Evolutionary conservation across 139 green algal species (phyloP).

Genomic region (Mychonastes homosphaera): DNA sequence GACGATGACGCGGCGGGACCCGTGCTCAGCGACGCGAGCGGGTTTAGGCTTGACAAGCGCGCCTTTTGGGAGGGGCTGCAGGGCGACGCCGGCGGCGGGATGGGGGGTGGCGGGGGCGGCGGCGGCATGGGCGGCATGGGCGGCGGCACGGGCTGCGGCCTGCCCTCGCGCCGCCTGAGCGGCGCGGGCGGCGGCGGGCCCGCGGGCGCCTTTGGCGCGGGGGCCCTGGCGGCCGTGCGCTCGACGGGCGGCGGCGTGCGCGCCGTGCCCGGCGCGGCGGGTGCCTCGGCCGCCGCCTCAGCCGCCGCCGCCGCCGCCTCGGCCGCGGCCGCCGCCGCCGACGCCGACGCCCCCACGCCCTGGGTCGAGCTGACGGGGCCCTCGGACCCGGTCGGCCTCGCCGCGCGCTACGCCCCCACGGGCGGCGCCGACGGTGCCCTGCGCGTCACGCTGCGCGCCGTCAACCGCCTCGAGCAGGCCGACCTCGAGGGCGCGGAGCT

Average conservation of each 20-base stretch:
- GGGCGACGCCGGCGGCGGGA: neutral
- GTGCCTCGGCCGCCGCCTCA: too few relatives aligned
- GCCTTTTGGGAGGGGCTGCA: slow-evolving; percentile 16
- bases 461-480: slow-evolving; percentile 16
- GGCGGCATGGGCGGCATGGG: neutral
- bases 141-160: too few relatives aligned
- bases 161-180: too few relatives aligned
- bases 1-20: slow-evolving; percentile 11
- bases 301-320: too few relatives aligned
- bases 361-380: slow-evolving; percentile 37
- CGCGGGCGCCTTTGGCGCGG: too few relatives aligned
- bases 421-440: slow-evolving; percentile 13
- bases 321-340: too few relatives aligned
- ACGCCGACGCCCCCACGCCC: neutral
- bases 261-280: too few relatives aligned
- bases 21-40: slow-evolving; percentile 11
- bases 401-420: slow-evolving; percentile 12
- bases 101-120: too few relatives aligned
- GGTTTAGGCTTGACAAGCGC: slow-evolving; percentile 15
- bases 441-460: slow-evolving; percentile 18
- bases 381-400: slow-evolving; percentile 31
- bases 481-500: slow-evolving; percentile 21
- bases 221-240: too few relatives aligned
- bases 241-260: too few relatives aligned
- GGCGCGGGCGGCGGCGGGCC: too few relatives aligned